Conservation (phyloP, 1,284 basidiomycete genomes). For the Leccinum pachyderme region DNA sequence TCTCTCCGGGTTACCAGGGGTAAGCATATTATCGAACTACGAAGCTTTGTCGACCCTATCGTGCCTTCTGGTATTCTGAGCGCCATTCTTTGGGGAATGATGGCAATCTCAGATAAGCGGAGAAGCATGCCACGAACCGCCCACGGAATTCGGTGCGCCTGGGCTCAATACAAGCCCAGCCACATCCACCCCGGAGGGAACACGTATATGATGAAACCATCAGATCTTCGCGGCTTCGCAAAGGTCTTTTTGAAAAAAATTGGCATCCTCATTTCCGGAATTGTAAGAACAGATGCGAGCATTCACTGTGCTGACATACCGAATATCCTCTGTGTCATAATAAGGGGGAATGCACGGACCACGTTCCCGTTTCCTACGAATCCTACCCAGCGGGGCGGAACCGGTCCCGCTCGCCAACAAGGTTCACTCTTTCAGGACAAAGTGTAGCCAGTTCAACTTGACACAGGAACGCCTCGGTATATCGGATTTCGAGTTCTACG, state of each 20-base stretch:
- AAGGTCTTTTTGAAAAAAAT: constrained; percentile 5
- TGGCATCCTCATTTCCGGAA: constrained; percentile 24
- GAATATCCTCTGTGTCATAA: constrained; percentile 9
- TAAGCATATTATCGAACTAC: constrained; percentile 8
- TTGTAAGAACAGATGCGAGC: constrained; percentile 1
- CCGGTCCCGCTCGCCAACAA: constrained; percentile 8
- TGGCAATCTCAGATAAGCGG: constrained; percentile 23
- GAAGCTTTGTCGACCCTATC: constrained; percentile 7
- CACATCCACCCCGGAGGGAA: constrained; percentile 7
- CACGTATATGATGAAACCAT: constrained; percentile 1
- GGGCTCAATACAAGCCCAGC: neutral
- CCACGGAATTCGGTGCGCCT: neutral
- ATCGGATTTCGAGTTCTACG: constrained; percentile 27
- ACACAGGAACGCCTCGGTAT: constrained; percentile 31
- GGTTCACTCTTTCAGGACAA: constrained; percentile 18
- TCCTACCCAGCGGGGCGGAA: constrained; percentile 14
- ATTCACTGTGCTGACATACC: constrained; percentile 6
- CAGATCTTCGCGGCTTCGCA: constrained; percentile 13
- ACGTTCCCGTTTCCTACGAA: constrained; percentile 2
- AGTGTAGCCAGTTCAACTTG: constrained; percentile 28
- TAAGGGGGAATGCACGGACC: constrained; percentile 13
- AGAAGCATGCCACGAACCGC: neutral
- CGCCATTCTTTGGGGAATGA: constrained; percentile 5
- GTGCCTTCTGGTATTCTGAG: constrained; percentile 16
- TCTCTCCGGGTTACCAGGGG: constrained; percentile 23